phyloP scores from a whole-genome alignment of 805 yeast species.

The Kazachstania psychrophila region DNA sequence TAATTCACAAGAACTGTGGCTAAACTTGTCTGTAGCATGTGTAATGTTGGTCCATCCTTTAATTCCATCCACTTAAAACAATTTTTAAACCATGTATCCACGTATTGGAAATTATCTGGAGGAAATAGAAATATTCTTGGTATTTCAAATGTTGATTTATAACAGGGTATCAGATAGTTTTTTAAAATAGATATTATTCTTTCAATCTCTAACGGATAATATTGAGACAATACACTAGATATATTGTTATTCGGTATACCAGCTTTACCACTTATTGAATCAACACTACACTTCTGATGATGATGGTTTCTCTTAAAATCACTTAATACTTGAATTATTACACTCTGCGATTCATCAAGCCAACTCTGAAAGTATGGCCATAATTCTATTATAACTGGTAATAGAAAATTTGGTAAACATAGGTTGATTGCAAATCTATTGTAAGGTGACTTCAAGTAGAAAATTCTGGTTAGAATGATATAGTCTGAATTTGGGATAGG shows the following conservation, averaged over 20 bases:
- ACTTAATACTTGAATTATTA: conserved; percentile 3
- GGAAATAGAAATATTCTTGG: conserved; percentile 34
- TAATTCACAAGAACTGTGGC: conserved; percentile 24
- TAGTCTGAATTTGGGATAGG: conserved; percentile 24
- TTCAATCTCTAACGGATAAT: conserved; percentile 17
- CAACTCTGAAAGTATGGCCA: conserved; percentile 28
- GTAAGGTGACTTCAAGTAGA: conserved; percentile 17
- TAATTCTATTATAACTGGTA: conserved; percentile 25
- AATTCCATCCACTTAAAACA: conserved; percentile 35
- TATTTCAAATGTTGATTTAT: conserved; percentile 25
- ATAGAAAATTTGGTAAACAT: conserved; percentile 22
- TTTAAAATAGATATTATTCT: conserved; percentile 22
- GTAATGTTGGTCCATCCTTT: conserved; percentile 33
- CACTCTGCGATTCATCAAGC: conserved; percentile 23
- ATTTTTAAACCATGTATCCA: conserved; percentile 34
- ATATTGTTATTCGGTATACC: not conserved
- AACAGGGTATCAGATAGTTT: conserved; percentile 24
- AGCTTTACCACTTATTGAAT: no score
- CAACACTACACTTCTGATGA: not conserved
- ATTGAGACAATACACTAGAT: conserved; percentile 7
- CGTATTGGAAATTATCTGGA: conserved; percentile 18
- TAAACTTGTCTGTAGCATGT: conserved; percentile 22
- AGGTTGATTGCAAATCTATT: conserved; percentile 30
- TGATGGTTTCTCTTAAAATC: conserved; percentile 1
- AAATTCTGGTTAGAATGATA: conserved; percentile 29